Evolutionary conservation across 2,329 filamentous ascomycete genomes (phyloP), one percentile per base, ranked within the genome.

Genomic region (Diaporthe capsici): DNA sequence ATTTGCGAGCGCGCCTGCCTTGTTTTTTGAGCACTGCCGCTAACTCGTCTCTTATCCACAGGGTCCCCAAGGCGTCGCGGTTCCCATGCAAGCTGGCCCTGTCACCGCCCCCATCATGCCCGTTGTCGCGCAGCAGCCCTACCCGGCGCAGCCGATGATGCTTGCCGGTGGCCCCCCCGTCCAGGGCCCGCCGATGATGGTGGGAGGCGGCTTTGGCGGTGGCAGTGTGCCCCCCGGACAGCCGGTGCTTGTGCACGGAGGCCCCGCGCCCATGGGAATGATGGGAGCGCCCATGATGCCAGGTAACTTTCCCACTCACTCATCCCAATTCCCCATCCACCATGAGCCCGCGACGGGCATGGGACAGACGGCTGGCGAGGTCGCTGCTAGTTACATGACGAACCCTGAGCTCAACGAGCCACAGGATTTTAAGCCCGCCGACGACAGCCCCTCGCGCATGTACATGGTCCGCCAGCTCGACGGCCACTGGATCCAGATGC

Each of bases 381-480:
- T 88, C 60, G 82, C 85, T 47, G 81, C 86, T 28, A 85, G 88
- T 75, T 87, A 89, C 80, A 81, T 86, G 60, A 83, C 88, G 79
- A 86, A 88, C 77, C 87, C 88, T 81, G 85, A 86, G 78, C 84
- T 89, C 78, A 87, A 88, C 78, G 87, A 90, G 81, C 87, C 89
- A 22, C 90, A 92, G 85, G 90, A 92, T 79, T 91, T 92, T 81
- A 90, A 91, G 82, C 91, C 91, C 2, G 86, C 87, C 28, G 91
- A 92, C 80, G 88, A 91, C 78, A 88, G 92, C 82, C 88, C 89
- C 53, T 86, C 86, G 60, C 90, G 90, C 77, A 89, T 90, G 84
- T 93, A 92, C 84, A 90, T 88, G 84, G 87, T 89, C 79, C 88
- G 90, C 75, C 90, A 93, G 83, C 83, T 89, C 78, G 90, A 93